These are phyloP conservation scores for Panaeolus papilionaceus DNA, from an alignment of 768 basidiomycete species.

Conservation along the genomic window DNA sequence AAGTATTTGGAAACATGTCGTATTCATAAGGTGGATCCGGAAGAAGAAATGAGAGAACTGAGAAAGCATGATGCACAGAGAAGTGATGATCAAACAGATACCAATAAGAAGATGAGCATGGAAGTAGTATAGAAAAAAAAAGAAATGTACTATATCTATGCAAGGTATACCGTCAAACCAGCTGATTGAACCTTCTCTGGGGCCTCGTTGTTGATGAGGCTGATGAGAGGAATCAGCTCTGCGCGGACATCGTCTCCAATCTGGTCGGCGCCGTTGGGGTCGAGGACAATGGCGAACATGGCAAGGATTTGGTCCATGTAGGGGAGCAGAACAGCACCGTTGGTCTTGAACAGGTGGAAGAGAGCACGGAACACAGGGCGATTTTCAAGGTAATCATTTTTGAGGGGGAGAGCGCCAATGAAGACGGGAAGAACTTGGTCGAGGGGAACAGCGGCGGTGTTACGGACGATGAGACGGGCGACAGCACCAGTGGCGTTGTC, in stretches of 20 bases:
- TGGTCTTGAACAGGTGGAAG: constrained; percentile 85
- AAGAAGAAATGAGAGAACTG: constrained; percentile 22
- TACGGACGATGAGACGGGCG: constrained; percentile 84
- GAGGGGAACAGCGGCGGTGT: constrained; percentile 79
- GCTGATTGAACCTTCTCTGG: constrained; percentile 84
- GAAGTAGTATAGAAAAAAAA: constrained; percentile 21
- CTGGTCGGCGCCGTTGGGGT: constrained; percentile 76
- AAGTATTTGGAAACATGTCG: constrained; percentile 30
- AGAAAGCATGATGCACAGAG: constrained; percentile 19
- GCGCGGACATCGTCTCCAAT: constrained; percentile 79
- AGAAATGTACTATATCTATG: constrained; percentile 41
- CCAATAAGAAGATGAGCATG: constrained; percentile 20
- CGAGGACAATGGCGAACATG: constrained; percentile 84
- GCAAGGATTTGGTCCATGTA: constrained; percentile 81
- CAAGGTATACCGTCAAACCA: constrained; percentile 66
- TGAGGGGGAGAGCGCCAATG: constrained; percentile 81
- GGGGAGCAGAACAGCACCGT: constrained; percentile 71
- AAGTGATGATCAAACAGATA: constrained; percentile 21
- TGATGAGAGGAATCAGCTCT: constrained; percentile 77
- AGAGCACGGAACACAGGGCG: constrained; percentile 87
- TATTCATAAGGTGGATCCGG: constrained; percentile 28
- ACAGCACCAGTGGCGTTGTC: constrained; percentile 98
- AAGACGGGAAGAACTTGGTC: constrained; percentile 91
- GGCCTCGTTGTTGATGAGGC: constrained; percentile 73
- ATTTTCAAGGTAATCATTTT: constrained; percentile 91